Percentiles rank a stretch among this genome's conserved stretches.
Evolutionary conservation across 352 stramenopile genomes (phyloP).

Genomic region (Globisporangium splendens): DNA sequence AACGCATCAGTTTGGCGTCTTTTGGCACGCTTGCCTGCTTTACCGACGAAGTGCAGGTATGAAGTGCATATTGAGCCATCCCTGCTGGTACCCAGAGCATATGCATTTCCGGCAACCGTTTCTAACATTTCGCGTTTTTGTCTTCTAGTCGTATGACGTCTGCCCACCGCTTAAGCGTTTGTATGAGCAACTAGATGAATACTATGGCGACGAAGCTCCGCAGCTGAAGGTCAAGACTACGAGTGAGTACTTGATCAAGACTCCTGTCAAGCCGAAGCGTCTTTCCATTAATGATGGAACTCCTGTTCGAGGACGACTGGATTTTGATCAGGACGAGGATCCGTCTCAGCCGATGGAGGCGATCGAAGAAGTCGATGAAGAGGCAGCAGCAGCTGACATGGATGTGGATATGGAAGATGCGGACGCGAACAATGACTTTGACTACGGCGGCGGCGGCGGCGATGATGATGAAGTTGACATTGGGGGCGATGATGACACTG

Average conservation of each 20-base stretch:
- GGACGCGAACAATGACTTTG: slow-evolving; percentile 27
- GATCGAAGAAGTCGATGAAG: slow-evolving; percentile 25
- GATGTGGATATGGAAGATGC: slow-evolving; percentile 35
- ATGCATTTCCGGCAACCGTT: too few relatives aligned
- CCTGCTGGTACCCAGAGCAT: too few relatives aligned
- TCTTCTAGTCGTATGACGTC: slow-evolving; percentile 34
- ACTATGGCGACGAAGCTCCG: slow-evolving; percentile 40
- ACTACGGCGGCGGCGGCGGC: slow-evolving; percentile 29
- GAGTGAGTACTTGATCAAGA: slow-evolving; percentile 57
- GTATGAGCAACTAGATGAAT: slow-evolving; percentile 73
- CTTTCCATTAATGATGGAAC: slow-evolving; percentile 3
- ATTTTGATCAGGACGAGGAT: slow-evolving; percentile 17
- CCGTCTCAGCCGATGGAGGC: slow-evolving; percentile 14
- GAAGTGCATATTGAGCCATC: not conserved
- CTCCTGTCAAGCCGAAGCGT: slow-evolving; percentile 34
- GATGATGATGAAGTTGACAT: slow-evolving; percentile 6
- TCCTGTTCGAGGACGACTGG: slow-evolving; percentile 12
- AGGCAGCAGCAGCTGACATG: slow-evolving; percentile 21
- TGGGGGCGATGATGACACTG: slow-evolving; percentile 11
- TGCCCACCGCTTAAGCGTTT: slow-evolving; percentile 65
- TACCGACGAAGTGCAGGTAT: slow-evolving; percentile 52
- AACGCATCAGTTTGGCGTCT: slow-evolving; percentile 42
- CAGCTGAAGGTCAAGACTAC: slow-evolving; percentile 57
- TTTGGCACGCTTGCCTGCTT: slow-evolving; percentile 54
- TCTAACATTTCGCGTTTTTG: not conserved